Conservation (phyloP, 2,329 filamentous ascomycete genomes). For the Monosporascus sp. region DNA sequence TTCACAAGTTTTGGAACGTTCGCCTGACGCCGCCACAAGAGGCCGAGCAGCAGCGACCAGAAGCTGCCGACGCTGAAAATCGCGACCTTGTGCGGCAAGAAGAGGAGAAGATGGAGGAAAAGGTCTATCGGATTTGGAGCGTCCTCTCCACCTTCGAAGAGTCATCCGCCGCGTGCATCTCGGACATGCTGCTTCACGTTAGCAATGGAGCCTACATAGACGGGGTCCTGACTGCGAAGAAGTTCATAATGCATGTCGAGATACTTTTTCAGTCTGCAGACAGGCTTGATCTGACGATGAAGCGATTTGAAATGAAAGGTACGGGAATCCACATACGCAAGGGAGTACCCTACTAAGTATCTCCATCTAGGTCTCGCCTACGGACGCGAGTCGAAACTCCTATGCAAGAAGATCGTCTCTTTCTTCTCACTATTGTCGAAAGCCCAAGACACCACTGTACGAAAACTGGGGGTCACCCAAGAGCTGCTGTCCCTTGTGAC, state of each 20-base stretch:
- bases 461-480: slow-evolving; percentile 92
- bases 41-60: slow-evolving; percentile 37
- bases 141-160: slow-evolving; percentile 96
- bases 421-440: slow-evolving; percentile 96
- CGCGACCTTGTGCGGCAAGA: slow-evolving; percentile 74
- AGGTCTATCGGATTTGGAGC: slow-evolving; percentile 97
- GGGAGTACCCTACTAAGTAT: slow-evolving; percentile 15
- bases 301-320: slow-evolving; percentile 70
- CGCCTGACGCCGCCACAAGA: slow-evolving; percentile 65
- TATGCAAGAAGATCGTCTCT: slow-evolving; percentile 99
- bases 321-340: slow-evolving; percentile 24
- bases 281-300: slow-evolving; percentile 71
- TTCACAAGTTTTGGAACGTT: slow-evolving; percentile 99
- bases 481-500: slow-evolving; percentile 97
- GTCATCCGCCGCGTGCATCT: slow-evolving; percentile 95
- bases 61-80: slow-evolving; percentile 51
- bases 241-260: slow-evolving; percentile 94
- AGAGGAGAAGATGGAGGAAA: slow-evolving; percentile 94
- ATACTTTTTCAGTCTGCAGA: slow-evolving; percentile 87
- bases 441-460: slow-evolving; percentile 83
- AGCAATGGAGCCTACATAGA: slow-evolving; percentile 97
- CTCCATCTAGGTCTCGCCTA: slow-evolving; percentile 69
- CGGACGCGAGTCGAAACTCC: slow-evolving; percentile 89
- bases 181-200: slow-evolving; percentile 96
- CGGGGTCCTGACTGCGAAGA: slow-evolving; percentile 88